Percentiles rank a stretch among this genome's conserved stretches.
Evolutionary conservation across 768 basidiomycete genomes (phyloP).

Genomic region (Agaricus blazei): DNA sequence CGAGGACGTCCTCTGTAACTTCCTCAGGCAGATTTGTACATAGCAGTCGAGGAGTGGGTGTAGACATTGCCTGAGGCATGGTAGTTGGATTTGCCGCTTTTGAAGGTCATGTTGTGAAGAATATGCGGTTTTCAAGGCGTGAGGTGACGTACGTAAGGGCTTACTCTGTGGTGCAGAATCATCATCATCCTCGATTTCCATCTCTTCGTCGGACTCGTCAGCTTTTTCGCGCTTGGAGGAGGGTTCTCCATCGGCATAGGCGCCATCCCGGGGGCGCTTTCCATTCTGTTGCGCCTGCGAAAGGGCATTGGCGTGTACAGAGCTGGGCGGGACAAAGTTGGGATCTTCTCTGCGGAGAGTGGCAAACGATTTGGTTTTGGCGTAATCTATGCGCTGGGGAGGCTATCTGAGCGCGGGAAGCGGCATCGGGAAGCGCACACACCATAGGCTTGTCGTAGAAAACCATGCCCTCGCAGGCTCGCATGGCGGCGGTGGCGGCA

Average conservation of each 20-base stretch:
- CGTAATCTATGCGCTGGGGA: constrained; percentile 82
- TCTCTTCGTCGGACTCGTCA: constrained; percentile 64
- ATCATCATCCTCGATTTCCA: constrained; percentile 95
- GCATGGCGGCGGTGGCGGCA: constrained; percentile 86
- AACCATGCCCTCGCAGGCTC: constrained; percentile 87
- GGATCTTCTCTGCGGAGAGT: constrained; percentile 77
- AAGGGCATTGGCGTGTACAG: constrained; percentile 52
- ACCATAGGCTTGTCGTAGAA: constrained; percentile 94
- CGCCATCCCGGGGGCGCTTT: constrained; percentile 69
- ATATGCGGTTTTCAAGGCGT: constrained; percentile 17
- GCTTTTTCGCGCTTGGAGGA: constrained; percentile 66
- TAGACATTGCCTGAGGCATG: constrained; percentile 46
- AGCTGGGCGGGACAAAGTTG: constrained; percentile 68
- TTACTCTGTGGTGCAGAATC: constrained; percentile 49
- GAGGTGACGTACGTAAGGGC: constrained; percentile 42
- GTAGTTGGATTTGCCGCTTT: constrained; percentile 29
- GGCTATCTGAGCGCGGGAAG: constrained; percentile 8
- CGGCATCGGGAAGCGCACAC: constrained; percentile 25
- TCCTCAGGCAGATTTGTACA: constrained; percentile 90
- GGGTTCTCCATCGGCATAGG: constrained; percentile 45
- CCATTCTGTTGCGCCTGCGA: constrained; percentile 33
- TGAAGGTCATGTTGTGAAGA: constrained; percentile 24
- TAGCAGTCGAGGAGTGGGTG: constrained; percentile 56
- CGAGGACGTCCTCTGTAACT: constrained; percentile 81
- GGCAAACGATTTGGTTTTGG: constrained; percentile 85